Evolutionary conservation across 2,329 filamentous ascomycete genomes (phyloP).

Genomic region (Trichoderma lentiforme): DNA sequence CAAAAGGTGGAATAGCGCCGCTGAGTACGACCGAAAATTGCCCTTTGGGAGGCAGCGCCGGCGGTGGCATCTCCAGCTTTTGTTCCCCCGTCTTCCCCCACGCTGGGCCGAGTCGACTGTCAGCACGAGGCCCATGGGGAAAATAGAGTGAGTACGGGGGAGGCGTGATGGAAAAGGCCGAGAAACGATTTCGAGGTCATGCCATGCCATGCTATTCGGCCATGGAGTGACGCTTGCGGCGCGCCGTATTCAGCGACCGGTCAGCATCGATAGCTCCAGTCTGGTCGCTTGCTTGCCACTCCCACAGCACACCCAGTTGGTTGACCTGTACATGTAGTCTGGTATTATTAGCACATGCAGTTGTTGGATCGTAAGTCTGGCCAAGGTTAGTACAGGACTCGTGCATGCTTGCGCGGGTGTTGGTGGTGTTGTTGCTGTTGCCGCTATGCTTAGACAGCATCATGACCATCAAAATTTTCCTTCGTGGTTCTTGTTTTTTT

Average conservation of each 20-base stretch:
- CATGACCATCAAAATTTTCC: background rate
- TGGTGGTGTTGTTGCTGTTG: background rate
- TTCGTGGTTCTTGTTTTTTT: background rate
- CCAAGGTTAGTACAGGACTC: background rate
- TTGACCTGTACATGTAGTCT: background rate
- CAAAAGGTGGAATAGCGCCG: constrained; percentile 26
- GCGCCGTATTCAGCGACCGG: background rate
- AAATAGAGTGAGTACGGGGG: constrained; percentile 12
- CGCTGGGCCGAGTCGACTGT: background rate
- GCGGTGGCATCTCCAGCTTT: constrained; percentile 15
- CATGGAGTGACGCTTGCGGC: background rate
- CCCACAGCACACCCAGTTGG: background rate
- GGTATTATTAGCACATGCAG: background rate
- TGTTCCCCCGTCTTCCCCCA: constrained; percentile 11
- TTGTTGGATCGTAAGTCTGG: background rate
- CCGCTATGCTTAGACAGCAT: background rate
- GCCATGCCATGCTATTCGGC: background rate
- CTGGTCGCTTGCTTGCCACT: background rate
- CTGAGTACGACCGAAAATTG: constrained; percentile 35
- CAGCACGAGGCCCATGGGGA: constrained; percentile 15
- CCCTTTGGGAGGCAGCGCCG: constrained; percentile 27
- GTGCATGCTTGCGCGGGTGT: background rate
- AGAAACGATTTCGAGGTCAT: background rate
- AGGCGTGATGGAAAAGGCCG: background rate
- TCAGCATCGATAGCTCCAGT: background rate